Conservation (phyloP, 768 basidiomycete species). For the Trametes cubensis region DNA sequence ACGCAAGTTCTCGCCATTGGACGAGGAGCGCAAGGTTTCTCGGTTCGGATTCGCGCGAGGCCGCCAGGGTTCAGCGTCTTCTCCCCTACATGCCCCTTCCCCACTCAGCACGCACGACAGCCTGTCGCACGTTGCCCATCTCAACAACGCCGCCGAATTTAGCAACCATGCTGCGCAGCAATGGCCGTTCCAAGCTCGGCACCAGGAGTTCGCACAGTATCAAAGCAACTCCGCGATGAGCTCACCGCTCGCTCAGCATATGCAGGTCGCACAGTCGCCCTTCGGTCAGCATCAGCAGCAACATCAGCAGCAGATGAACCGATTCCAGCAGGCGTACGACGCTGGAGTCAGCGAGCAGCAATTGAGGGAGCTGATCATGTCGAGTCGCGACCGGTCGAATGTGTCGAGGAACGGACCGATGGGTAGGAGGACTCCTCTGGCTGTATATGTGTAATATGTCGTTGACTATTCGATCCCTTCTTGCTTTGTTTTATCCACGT, state of each 20-base stretch:
- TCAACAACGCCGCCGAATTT: slow-evolving; percentile 32
- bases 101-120: slow-evolving; percentile 52
- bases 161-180: slow-evolving; percentile 43
- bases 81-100: slow-evolving; percentile 59
- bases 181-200: slow-evolving; percentile 48
- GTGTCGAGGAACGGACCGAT: slow-evolving; percentile 39
- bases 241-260: slow-evolving; percentile 53
- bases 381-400: slow-evolving; percentile 61
- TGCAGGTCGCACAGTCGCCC: slow-evolving; percentile 42
- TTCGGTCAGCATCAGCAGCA: slow-evolving; percentile 26
- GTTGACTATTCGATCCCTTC: slow-evolving; percentile 36
- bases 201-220: slow-evolving; percentile 46
- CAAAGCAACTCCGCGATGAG: slow-evolving; percentile 38
- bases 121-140: slow-evolving; percentile 53
- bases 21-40: slow-evolving; percentile 75
- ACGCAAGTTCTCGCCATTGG: slow-evolving; percentile 42
- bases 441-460: slow-evolving; percentile 37
- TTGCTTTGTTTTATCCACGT: slow-evolving; percentile 21
- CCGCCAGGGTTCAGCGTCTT: slow-evolving; percentile 64
- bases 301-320: slow-evolving; percentile 30
- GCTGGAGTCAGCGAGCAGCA: slow-evolving; percentile 72
- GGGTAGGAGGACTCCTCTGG: slow-evolving; percentile 52
- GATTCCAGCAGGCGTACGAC: slow-evolving; percentile 59
- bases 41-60: slow-evolving; percentile 82
- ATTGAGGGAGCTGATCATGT: slow-evolving; percentile 74